phyloP scores from a whole-genome alignment of 2,329 filamentous ascomycete genomes.

The Keithomyces neogunnii region DNA sequence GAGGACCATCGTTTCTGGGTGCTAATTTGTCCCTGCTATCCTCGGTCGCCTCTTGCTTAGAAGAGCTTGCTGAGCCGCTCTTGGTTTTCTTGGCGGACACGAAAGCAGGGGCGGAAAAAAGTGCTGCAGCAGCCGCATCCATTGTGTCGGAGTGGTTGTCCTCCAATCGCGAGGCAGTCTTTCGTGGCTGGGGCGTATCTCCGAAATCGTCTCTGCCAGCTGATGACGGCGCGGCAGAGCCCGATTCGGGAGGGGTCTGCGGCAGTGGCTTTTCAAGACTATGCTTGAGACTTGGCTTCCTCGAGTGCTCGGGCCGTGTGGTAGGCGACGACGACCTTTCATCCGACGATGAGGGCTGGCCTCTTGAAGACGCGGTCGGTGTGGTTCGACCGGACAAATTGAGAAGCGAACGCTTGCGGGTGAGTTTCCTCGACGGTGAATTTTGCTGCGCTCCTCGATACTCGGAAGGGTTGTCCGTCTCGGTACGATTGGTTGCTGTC shows the following conservation, averaged over 20 bases:
- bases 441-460: conserved; percentile 44
- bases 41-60: conserved; percentile 37
- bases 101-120: conserved; percentile 12
- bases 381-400: conserved; percentile 23
- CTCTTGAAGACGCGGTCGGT: conserved; percentile 1
- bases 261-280: conserved; percentile 52
- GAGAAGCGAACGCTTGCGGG: conserved; percentile 35
- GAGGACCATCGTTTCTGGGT: conserved; percentile 43
- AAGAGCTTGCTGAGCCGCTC: conserved; percentile 32
- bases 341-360: conserved; percentile 6
- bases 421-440: conserved; percentile 30
- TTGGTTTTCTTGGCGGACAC: conserved; percentile 33
- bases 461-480: conserved; percentile 41
- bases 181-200: conserved; percentile 5
- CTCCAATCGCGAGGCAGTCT: conserved; percentile 19
- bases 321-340: conserved; percentile 1
- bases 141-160: conserved; percentile 37
- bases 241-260: conserved; percentile 31
- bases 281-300: conserved; percentile 44
- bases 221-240: conserved; percentile 21
- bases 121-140: conserved; percentile 33
- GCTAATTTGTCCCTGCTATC: conserved; percentile 37
- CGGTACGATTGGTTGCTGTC: conserved; percentile 19
- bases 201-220: conserved; percentile 18
- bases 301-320: conserved; percentile 36